These are phyloP conservation scores for Albophoma yamanashiensis DNA, from an alignment of 2,329 filamentous ascomycete species.

Conservation along the genomic window DNA sequence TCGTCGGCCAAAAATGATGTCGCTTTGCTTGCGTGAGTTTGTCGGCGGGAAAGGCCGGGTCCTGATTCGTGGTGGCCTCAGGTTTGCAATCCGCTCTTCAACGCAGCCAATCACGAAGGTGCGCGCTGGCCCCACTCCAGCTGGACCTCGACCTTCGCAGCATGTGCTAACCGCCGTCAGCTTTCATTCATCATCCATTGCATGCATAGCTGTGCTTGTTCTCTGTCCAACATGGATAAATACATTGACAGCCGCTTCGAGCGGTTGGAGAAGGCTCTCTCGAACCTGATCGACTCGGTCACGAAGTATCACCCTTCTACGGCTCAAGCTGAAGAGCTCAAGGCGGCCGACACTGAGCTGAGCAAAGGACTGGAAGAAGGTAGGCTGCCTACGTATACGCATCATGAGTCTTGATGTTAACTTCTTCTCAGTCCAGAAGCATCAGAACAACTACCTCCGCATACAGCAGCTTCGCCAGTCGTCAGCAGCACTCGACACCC, in stretches of 20 bases:
- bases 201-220: background rate
- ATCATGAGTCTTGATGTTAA: background rate
- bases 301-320: constrained; percentile 71
- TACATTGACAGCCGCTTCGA: constrained; percentile 53
- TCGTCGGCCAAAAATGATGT: constrained; percentile 14
- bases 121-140: constrained; percentile 8
- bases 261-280: constrained; percentile 55
- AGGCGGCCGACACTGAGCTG: constrained; percentile 59
- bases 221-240: constrained; percentile 42
- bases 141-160: background rate
- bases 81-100: constrained; percentile 9
- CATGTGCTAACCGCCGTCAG: constrained; percentile 3
- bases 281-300: constrained; percentile 66
- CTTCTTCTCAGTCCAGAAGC: constrained; percentile 47
- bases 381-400: constrained; percentile 18
- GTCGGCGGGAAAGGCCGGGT: constrained; percentile 21
- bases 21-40: constrained; percentile 21
- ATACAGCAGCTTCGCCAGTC: constrained; percentile 59
- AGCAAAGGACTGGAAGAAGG: constrained; percentile 54
- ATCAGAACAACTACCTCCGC: constrained; percentile 64
- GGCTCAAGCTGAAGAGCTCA: constrained; percentile 55
- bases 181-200: background rate
- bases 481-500: constrained; percentile 54
- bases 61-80: constrained; percentile 16
- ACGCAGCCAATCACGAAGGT: constrained; percentile 6